Conservation (phyloP, 2,329 filamentous ascomycete species). For the Colletotrichum sp. region DNA sequence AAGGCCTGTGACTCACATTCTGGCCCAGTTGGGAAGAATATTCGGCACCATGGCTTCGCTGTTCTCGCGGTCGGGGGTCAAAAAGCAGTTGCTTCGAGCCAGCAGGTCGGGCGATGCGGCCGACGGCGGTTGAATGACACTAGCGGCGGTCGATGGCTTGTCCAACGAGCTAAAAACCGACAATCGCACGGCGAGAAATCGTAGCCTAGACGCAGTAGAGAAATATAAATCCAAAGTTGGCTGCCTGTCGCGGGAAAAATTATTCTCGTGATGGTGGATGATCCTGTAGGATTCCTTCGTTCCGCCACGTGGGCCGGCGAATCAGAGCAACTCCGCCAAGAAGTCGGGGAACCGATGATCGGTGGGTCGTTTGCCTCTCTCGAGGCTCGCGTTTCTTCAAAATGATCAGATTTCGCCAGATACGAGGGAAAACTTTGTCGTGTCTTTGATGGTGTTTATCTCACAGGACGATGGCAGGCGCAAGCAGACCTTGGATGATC, state of each 20-base stretch:
- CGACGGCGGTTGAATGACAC: background rate
- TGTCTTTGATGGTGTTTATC: background rate
- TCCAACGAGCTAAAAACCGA: background rate
- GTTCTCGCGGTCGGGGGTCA: background rate
- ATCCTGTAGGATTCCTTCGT: background rate
- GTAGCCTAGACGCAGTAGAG: background rate
- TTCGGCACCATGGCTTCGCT: background rate
- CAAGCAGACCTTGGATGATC: background rate
- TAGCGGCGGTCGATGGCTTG: background rate
- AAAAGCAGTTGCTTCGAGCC: background rate
- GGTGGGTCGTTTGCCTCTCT: background rate
- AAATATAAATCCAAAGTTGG: fast-evolving
- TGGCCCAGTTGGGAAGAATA: background rate
- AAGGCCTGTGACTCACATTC: background rate
- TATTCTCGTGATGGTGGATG: background rate
- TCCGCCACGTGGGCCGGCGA: background rate
- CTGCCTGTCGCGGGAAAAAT: background rate
- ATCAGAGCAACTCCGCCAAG: background rate
- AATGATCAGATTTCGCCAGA: too few species aligned
- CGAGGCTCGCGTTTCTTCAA: too few species aligned
- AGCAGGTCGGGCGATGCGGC: background rate
- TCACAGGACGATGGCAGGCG: background rate
- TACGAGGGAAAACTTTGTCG: too few species aligned
- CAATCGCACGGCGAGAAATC: background rate
- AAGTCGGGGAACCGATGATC: background rate